These are phyloP conservation scores for Yarrowia sp. DNA, from an alignment of 805 yeast species.

Conservation along the genomic window DNA sequence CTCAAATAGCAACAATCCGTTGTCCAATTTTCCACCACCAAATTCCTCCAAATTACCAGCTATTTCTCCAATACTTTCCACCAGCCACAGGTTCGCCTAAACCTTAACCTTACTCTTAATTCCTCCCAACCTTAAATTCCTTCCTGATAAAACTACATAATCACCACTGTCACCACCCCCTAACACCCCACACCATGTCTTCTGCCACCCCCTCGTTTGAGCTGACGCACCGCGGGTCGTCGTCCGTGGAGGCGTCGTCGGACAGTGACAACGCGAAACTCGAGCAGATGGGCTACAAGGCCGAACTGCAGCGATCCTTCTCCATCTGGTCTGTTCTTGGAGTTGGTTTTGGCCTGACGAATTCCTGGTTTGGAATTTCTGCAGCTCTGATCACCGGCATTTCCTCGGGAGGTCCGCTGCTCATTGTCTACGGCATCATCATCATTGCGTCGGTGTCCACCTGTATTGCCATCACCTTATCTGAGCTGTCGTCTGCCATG, in stretches of 20 bases:
- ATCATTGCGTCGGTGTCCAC: constrained; percentile 62
- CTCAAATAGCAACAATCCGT: too few species aligned
- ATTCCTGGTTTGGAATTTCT: constrained; percentile 69
- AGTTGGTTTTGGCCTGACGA: constrained; percentile 69
- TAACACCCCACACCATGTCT: background rate
- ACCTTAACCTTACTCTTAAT: too few species aligned
- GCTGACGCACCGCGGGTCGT: too few species aligned
- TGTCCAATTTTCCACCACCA: too few species aligned
- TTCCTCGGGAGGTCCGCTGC: constrained; percentile 67
- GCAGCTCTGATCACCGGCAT: constrained; percentile 67
- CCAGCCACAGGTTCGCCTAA: too few species aligned
- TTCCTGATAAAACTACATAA: too few species aligned
- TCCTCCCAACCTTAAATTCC: too few species aligned
- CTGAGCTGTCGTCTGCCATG: constrained; percentile 68
- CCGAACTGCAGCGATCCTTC: constrained; percentile 67
- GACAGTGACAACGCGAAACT: constrained; percentile 30
- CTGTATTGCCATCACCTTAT: constrained; percentile 66
- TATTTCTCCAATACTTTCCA: too few species aligned
- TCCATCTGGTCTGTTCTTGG: constrained; percentile 57
- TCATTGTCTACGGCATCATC: constrained; percentile 66
- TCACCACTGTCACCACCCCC: too few species aligned
- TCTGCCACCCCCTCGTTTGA: background rate
- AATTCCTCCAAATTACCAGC: too few species aligned
- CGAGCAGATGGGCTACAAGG: constrained; percentile 61
- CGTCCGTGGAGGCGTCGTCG: background rate